These are phyloP conservation scores for Agaricales sp. DNA, from an alignment of 1,284 basidiomycete species.

Conservation along the genomic window DNA sequence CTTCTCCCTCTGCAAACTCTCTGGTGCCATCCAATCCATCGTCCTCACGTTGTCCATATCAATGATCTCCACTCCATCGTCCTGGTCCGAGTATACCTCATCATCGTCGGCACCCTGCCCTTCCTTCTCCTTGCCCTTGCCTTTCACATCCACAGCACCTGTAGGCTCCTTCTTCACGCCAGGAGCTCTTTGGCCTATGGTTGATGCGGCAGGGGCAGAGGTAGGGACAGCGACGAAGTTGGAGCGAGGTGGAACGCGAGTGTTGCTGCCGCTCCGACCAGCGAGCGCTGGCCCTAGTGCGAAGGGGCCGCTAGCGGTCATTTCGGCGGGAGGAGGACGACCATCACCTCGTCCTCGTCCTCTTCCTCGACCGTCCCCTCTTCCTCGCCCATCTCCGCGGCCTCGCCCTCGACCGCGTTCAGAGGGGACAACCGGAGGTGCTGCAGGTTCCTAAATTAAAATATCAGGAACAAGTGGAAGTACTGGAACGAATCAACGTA, in stretches of 20 bases:
- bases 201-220: slow-evolving; percentile 24
- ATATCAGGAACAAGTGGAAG: background rate
- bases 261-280: slow-evolving; percentile 32
- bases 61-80: slow-evolving; percentile 79
- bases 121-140: slow-evolving; percentile 21
- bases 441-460: slow-evolving; percentile 40
- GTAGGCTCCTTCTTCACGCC: slow-evolving; percentile 9
- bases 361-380: slow-evolving; percentile 35
- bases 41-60: slow-evolving; percentile 77
- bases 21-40: slow-evolving; percentile 87
- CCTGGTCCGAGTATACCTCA: slow-evolving; percentile 79
- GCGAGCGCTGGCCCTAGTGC: slow-evolving; percentile 70
- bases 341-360: slow-evolving; percentile 39
- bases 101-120: slow-evolving; percentile 36
- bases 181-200: slow-evolving; percentile 35
- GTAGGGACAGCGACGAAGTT: slow-evolving; percentile 38
- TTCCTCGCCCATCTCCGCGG: slow-evolving; percentile 37
- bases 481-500: slow-evolving; percentile 14
- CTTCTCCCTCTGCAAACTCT: slow-evolving; percentile 55
- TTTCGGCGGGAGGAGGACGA: slow-evolving; percentile 48
- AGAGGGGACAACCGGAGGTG: slow-evolving; percentile 21
- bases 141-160: slow-evolving; percentile 27
- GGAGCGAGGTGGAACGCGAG: slow-evolving; percentile 40
- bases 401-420: slow-evolving; percentile 21
- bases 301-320: slow-evolving; percentile 79